Evolutionary conservation across 2,329 filamentous ascomycete species (phyloP), one percentile per base, ranked within the genome.

Genomic region (Zopfia rhizophila): DNA sequence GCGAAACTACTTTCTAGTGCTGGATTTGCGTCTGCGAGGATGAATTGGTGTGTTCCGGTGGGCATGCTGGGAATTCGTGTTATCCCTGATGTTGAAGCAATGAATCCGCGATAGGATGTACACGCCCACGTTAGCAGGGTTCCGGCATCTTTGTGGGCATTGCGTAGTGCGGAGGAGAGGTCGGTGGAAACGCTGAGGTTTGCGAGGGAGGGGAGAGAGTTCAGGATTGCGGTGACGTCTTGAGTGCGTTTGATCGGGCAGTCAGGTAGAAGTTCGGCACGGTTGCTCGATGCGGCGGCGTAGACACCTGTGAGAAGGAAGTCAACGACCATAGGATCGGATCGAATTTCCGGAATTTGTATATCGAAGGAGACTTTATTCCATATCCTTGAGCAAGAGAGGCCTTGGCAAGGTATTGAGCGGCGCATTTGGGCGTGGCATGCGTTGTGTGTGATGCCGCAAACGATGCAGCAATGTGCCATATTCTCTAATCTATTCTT

Each of bases 241-340:
- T 50, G 33, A 17, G 39, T 38, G 8, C 21, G 28, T 4, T 19
- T 29, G 21, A 69, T 58, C 4, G 66, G 64, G 32, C 65, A 69
- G 6, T 51, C 48, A 2, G 58, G 63, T 5, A 71, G 57, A 3
- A 71, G 56, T n/a, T 64, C 56, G 1, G 48, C 18, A 4, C 48
- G 47, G 5, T 33, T 41, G 23, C 46, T 41, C 42, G 52, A 50
- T 7, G 65, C 62, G 11, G 61, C 62, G 10, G 53, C 57, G 39
- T 66, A 68, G 14, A 69, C 53, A 2, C 53, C 54, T 3, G 55
- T 58, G 3, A 69, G 50, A 7, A 69, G 40, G 19, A 66, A 37
- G 31, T 70, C 66, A n/a, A 68, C 58, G 7, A 56, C 58, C 17
- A 63, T 63, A 7, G 51, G 55, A 40, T 70, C 66, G 8, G 51